Percentiles rank a stretch among this genome's conserved stretches.
Evolutionary conservation across 176 grass and related monocot genomes (phyloP).

Genomic region (Rhynchospora pubera): DNA sequence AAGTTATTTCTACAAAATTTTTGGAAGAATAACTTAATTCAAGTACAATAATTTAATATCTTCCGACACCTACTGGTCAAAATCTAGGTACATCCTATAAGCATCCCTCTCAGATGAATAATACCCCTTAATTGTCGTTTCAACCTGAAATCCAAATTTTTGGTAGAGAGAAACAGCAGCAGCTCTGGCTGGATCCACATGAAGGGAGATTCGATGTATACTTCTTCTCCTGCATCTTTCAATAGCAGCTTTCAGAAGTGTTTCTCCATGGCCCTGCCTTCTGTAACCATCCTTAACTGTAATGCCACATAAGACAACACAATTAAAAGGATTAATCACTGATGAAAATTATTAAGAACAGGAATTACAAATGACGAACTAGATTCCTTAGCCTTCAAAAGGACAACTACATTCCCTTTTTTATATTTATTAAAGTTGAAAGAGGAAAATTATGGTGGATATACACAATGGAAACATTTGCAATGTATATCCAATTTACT

Average conservation of each 20-base stretch:
- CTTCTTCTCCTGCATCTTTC: conserved; percentile 54
- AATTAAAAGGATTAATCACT: not conserved
- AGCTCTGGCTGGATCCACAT: conserved; percentile 67
- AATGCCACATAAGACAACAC: not conserved
- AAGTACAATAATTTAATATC: not conserved
- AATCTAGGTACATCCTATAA: conserved; percentile 86
- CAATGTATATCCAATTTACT: not conserved
- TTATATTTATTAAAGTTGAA: not conserved
- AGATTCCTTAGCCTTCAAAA: not conserved
- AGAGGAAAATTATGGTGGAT: not conserved
- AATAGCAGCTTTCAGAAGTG: conserved; percentile 50
- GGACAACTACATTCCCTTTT: not conserved
- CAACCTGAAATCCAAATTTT: conserved; percentile 72
- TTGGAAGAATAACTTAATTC: not conserved
- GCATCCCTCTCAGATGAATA: conserved; percentile 65
- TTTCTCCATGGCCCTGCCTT: conserved; percentile 81
- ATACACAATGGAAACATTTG: not conserved
- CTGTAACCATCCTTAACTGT: conserved; percentile 76
- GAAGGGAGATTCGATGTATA: conserved; percentile 62
- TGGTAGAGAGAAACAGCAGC: conserved; percentile 61
- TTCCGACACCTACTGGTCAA: conserved; percentile 24
- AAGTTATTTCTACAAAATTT: not conserved
- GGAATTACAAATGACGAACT: not conserved
- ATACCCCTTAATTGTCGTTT: conserved; percentile 50
- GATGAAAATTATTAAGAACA: not conserved